Conservation (phyloP, 805 yeast genomes). For the Saccharomycopsis sp. region DNA sequence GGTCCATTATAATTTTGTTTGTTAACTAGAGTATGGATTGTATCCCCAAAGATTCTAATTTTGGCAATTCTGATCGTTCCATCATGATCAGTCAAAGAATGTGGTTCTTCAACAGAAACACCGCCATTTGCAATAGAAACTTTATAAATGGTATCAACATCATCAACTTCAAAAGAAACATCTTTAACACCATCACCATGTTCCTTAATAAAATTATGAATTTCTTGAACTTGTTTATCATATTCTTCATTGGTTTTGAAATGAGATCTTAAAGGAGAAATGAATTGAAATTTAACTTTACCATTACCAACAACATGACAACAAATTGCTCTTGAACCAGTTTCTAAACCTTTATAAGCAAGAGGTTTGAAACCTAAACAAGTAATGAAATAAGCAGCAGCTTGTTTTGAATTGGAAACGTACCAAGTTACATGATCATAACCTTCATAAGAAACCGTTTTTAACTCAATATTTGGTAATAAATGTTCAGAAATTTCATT, state of each 20-base stretch:
- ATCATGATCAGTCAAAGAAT: conserved; percentile 28
- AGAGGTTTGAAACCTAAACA: conserved; percentile 53
- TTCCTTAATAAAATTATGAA: conserved; percentile 34
- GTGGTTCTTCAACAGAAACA: conserved; percentile 24
- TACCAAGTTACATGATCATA: conserved; percentile 63
- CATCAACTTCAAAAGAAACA: conserved; percentile 52
- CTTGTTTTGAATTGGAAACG: conserved; percentile 60
- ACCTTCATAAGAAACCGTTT: conserved; percentile 21
- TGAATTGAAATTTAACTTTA: conserved; percentile 37
- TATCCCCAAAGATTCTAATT: conserved; percentile 46
- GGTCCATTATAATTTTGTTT: conserved; percentile 26
- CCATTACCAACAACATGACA: conserved; percentile 56
- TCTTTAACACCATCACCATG: conserved; percentile 85
- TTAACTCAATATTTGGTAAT: conserved; percentile 11
- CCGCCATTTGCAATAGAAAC: conserved; percentile 49
- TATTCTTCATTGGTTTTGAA: conserved; percentile 22
- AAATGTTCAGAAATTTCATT: conserved; percentile 1
- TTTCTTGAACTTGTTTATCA: conserved; percentile 24
- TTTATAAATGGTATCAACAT: conserved; percentile 34
- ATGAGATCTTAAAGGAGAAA: conserved; percentile 27
- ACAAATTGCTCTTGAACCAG: conserved; percentile 43
- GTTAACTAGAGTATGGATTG: conserved; percentile 60
- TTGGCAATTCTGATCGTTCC: conserved; percentile 48
- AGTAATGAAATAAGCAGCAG: conserved; percentile 43
- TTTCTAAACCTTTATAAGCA: conserved; percentile 61